Percentiles rank a stretch among this genome's conserved stretches.
These are phyloP conservation scores for Macrocybe sp. DNA, from an alignment of 1,284 basidiomycete species.

Conservation along the genomic window DNA sequence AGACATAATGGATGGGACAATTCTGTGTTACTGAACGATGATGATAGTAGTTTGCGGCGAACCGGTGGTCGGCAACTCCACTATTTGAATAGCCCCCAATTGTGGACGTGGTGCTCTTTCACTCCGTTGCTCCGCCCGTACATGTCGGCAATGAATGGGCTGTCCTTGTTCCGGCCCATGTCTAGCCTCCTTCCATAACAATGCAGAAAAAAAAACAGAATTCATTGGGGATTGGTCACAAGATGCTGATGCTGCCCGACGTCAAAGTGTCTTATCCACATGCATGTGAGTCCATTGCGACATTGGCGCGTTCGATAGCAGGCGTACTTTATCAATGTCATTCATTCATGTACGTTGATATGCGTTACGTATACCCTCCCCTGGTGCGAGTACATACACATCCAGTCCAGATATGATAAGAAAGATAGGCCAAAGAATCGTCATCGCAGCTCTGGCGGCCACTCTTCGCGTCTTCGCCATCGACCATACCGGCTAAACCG, in stretches of 20 bases:
- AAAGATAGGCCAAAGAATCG: background rate
- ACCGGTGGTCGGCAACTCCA: constrained; percentile 1
- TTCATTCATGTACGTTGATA: background rate
- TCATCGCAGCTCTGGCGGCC: constrained; percentile 62
- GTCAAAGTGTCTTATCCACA: no score
- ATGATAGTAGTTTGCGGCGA: background rate
- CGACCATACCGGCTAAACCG: constrained; percentile 67
- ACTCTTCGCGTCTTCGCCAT: constrained; percentile 61
- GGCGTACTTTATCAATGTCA: no score
- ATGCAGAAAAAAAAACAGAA: no score
- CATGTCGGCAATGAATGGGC: constrained; percentile 1
- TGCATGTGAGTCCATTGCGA: no score
- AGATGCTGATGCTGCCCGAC: no score
- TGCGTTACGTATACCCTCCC: background rate
- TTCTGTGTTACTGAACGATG: background rate
- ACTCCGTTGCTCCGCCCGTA: constrained; percentile 5
- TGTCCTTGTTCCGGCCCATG: no score
- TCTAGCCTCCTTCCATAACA: no score
- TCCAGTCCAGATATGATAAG: background rate
- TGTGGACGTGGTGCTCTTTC: background rate
- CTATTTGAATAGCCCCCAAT: background rate
- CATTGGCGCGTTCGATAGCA: no score
- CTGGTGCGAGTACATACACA: no score
- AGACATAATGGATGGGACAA: background rate
- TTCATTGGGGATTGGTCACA: no score